A percentile compares a stretch with the other conserved stretches of the same genome.
phyloP scores from a whole-genome alignment of 1,139 yeast genomes.

The Saccharomycopsis hybrid region DNA sequence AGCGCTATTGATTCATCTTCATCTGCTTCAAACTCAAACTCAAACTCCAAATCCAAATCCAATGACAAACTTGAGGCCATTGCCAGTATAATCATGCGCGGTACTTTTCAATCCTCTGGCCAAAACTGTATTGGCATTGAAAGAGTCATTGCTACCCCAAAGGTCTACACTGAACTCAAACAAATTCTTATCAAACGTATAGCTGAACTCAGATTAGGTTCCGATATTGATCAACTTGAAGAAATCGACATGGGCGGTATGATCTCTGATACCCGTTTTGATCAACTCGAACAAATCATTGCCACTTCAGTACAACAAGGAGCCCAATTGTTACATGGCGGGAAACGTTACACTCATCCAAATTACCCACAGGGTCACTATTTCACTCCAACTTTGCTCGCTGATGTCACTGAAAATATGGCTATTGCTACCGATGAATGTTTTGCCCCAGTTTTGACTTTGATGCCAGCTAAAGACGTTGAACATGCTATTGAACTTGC shows the following conservation, averaged over 20 bases:
- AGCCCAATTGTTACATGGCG: conserved; percentile 77
- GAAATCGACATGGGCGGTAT: conserved; percentile 96
- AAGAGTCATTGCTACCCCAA: conserved; percentile 72
- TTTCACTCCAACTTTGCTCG: conserved; percentile 80
- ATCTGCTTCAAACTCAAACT: background rate
- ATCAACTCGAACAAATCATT: conserved; percentile 55
- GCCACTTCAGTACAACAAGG: conserved; percentile 72
- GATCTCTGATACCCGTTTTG: conserved; percentile 73
- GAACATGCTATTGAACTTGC: conserved; percentile 74
- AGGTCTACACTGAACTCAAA: conserved; percentile 57
- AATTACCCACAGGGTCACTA: conserved; percentile 93
- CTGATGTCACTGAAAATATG: conserved; percentile 76
- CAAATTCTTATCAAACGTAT: conserved; percentile 52
- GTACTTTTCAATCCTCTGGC: conserved; percentile 94
- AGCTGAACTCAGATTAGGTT: conserved; percentile 64
- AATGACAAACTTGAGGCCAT: conserved; percentile 44
- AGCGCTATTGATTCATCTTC: conserved; percentile 40
- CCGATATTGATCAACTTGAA: conserved; percentile 83
- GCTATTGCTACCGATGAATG: conserved; percentile 82
- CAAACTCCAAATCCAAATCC: background rate
- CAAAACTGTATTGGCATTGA: conserved; percentile 97
- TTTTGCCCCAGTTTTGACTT: conserved; percentile 82
- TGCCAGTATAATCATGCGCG: conserved; percentile 82
- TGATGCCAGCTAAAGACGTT: conserved; percentile 62
- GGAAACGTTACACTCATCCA: conserved; percentile 73